phyloP scores from a whole-genome alignment of 371 early-diverging fungal species.

The Mortierella polycephala region DNA sequence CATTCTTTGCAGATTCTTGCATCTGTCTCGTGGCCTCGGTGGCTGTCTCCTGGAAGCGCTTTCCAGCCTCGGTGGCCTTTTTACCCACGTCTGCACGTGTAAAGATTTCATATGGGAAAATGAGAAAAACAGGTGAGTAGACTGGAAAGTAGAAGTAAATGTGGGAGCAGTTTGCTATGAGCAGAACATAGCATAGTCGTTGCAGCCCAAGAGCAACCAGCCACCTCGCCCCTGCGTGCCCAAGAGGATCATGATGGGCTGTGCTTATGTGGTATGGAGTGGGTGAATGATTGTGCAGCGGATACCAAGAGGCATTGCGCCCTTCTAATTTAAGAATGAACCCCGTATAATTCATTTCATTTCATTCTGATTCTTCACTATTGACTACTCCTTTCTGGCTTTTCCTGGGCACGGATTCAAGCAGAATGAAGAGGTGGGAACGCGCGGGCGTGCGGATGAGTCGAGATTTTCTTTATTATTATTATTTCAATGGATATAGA shows the following conservation, averaged over 20 bases:
- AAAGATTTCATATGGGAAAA: neutral
- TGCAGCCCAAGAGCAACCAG: neutral
- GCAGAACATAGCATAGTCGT: neutral
- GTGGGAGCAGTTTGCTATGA: too few species aligned
- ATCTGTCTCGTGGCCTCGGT: slow-evolving; percentile 43
- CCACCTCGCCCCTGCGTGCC: neutral
- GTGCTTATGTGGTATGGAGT: too few species aligned
- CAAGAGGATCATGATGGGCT: too few species aligned
- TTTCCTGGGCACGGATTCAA: neutral
- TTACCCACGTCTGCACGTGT: slow-evolving; percentile 39
- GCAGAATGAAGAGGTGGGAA: neutral
- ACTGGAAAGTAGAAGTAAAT: too few species aligned
- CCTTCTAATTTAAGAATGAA: slow-evolving; percentile 4
- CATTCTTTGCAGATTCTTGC: slow-evolving; percentile 52
- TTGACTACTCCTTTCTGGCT: neutral
- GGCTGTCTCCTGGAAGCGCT: slow-evolving; percentile 53
- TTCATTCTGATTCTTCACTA: neutral
- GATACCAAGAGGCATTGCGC: neutral
- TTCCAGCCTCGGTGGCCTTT: slow-evolving; percentile 49
- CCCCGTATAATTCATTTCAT: neutral
- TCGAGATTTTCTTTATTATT: neutral
- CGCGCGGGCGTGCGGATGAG: neutral
- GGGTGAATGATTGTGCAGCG: too few species aligned
- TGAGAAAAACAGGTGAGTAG: neutral
- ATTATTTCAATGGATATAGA: neutral